A percentile compares a stretch with the other conserved stretches of the same genome.
Evolutionary conservation across 495 filamentous ascomycete genomes (phyloP).

Genomic region (Bacidia gigantensis): DNA sequence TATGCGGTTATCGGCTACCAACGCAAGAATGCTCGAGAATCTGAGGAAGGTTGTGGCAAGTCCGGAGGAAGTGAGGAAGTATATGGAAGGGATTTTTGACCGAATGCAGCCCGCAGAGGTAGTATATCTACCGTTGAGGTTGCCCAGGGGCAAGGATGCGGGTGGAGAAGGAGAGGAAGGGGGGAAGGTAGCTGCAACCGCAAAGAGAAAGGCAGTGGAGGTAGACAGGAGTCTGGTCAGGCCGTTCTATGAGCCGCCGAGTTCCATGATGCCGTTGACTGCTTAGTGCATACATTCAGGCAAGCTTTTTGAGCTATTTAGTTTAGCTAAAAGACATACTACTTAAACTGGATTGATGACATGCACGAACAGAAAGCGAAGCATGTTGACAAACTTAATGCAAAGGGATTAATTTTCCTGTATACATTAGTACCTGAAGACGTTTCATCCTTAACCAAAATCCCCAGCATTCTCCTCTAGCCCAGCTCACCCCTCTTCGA

Average conservation of each 20-base stretch:
- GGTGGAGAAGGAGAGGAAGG: conserved; percentile 2
- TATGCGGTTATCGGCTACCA: conserved; percentile 52
- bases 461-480: background rate
- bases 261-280: conserved; percentile 12
- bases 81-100: conserved; percentile 77
- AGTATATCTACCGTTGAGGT: conserved; percentile 11
- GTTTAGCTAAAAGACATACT: no score
- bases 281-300: conserved; percentile 2
- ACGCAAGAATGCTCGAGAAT: conserved; percentile 53
- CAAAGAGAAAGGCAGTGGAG: background rate
- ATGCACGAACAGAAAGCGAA: no score
- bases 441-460: background rate
- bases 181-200: background rate
- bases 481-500: background rate
- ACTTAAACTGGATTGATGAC: no score
- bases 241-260: conserved; percentile 10
- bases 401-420: no score
- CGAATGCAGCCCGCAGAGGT: conserved; percentile 15
- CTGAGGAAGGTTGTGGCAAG: conserved; percentile 67
- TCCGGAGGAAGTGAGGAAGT: conserved; percentile 59
- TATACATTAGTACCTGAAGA: no score
- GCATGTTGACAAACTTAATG: no score
- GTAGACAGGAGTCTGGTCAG: background rate
- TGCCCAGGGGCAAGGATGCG: conserved; percentile 10
- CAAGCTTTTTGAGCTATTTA: background rate